These are phyloP conservation scores for Suhomyces emberorum DNA, from an alignment of 805 yeast genomes.

Conservation along the genomic window DNA sequence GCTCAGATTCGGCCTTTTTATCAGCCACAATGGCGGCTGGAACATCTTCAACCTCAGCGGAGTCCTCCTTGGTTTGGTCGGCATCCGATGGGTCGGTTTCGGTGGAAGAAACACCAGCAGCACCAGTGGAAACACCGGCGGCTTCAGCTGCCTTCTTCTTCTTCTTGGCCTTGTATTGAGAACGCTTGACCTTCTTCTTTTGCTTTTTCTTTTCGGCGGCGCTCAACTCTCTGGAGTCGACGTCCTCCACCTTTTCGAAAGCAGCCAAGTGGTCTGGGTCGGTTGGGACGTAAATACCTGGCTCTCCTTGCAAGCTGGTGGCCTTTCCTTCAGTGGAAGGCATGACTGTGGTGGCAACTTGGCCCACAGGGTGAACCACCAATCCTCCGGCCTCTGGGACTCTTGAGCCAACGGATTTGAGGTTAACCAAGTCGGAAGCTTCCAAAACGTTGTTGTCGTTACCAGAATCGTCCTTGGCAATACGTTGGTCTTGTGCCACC, in stretches of 20 bases:
- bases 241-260: slow-evolving; percentile 55
- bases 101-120: slow-evolving; percentile 8
- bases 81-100: slow-evolving; percentile 7
- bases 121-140: slow-evolving; percentile 9
- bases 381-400: slow-evolving; percentile 36
- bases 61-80: slow-evolving; percentile 1
- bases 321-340: slow-evolving; percentile 45
- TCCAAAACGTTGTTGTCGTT: slow-evolving; percentile 50
- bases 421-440: slow-evolving; percentile 27
- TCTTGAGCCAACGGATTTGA: slow-evolving; percentile 16
- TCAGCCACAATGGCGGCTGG: not conserved
- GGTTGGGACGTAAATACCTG: slow-evolving; percentile 67
- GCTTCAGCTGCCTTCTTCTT: slow-evolving; percentile 28
- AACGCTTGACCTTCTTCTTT: slow-evolving; percentile 44
- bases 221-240: slow-evolving; percentile 32
- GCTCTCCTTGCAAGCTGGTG: slow-evolving; percentile 55
- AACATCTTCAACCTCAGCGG: not conserved
- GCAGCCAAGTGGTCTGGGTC: slow-evolving; percentile 65
- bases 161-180: slow-evolving; percentile 42
- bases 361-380: slow-evolving; percentile 12
- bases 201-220: slow-evolving; percentile 40
- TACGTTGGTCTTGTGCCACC: slow-evolving; percentile 35
- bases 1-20: no score
- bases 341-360: slow-evolving; percentile 38
- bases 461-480: slow-evolving; percentile 48